Percentiles rank a stretch among this genome's conserved stretches.
phyloP scores from a whole-genome alignment of 768 basidiomycete species.

The Serendipita vermifera region DNA sequence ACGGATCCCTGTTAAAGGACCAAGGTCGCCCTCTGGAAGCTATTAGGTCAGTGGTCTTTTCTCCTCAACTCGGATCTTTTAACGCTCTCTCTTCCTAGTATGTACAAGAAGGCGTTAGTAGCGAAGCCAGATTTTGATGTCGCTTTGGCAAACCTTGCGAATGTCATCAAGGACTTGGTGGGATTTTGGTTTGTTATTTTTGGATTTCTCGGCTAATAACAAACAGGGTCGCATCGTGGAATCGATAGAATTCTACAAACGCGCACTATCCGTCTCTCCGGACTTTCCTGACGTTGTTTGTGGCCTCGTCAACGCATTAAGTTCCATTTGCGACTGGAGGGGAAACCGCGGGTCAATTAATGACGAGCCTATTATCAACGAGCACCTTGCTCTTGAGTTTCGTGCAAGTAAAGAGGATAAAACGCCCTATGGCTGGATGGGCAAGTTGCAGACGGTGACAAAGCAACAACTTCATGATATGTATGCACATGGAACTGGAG shows the following conservation, averaged over 20 bases:
- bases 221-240: slow-evolving; percentile 31
- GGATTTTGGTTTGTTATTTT: slow-evolving; percentile 12
- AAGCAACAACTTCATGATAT: slow-evolving; percentile 27
- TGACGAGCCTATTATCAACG: slow-evolving; percentile 19
- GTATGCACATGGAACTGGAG: slow-evolving; percentile 23
- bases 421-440: slow-evolving; percentile 25
- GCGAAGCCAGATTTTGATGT: slow-evolving; percentile 37
- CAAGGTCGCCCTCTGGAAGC: slow-evolving; percentile 32
- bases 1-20: slow-evolving; percentile 40
- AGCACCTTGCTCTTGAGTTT: slow-evolving; percentile 13
- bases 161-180: slow-evolving; percentile 38
- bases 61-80: not conserved
- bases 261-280: slow-evolving; percentile 32
- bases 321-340: slow-evolving; percentile 36
- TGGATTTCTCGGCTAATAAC: not conserved
- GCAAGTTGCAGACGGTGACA: slow-evolving; percentile 26
- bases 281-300: slow-evolving; percentile 36
- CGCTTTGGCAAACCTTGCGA: slow-evolving; percentile 39
- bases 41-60: slow-evolving; percentile 25
- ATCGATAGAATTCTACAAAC: slow-evolving; percentile 33
- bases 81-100: slow-evolving; percentile 16
- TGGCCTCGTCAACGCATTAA: slow-evolving; percentile 34
- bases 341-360: slow-evolving; percentile 28
- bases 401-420: not conserved
- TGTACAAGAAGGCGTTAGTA: slow-evolving; percentile 30